A percentile compares a stretch with the other conserved stretches of the same genome.
Conservation (phyloP, 2,329 filamentous ascomycete species). For the Fusarium poae region DNA sequence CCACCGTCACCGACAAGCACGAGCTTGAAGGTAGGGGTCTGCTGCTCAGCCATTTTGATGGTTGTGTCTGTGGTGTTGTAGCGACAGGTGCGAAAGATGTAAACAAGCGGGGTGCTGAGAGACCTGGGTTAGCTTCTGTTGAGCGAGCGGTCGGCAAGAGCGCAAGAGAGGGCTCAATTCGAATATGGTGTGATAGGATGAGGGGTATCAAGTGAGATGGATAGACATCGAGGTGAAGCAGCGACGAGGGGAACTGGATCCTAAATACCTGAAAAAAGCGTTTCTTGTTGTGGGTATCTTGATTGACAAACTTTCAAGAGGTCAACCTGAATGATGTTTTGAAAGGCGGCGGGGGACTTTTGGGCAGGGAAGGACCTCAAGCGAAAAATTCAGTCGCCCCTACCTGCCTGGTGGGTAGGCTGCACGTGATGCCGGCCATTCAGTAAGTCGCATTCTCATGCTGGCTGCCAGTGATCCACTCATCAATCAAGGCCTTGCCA, state of each 20-base stretch:
- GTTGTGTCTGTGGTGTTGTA: conserved; percentile 43
- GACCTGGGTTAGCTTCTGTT: conserved; percentile 52
- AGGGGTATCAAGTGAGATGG: conserved; percentile 14
- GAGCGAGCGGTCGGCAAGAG: conserved; percentile 33
- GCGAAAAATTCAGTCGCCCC: conserved; percentile 61
- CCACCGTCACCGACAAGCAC: conserved; percentile 99
- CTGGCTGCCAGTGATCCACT: conserved; percentile 30
- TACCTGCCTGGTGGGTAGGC: conserved; percentile 41
- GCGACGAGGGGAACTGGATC: conserved; percentile 33
- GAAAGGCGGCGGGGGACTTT: conserved; percentile 58
- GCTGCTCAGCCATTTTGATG: conserved; percentile 72
- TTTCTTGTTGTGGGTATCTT: conserved; percentile 50
- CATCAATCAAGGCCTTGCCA: conserved; percentile 25
- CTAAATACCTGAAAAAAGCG: conserved; percentile 47
- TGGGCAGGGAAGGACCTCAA: conserved; percentile 54
- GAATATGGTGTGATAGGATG: conserved; percentile 5
- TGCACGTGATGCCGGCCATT: conserved; percentile 53
- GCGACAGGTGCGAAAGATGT: conserved; percentile 55
- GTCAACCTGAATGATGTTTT: conserved; percentile 57
- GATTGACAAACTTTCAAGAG: conserved; percentile 54
- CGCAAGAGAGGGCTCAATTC: conserved; percentile 30
- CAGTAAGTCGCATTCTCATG: conserved; percentile 32
- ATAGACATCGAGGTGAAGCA: conserved; percentile 29
- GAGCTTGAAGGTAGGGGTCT: conserved; percentile 94
- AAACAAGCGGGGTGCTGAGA: conserved; percentile 62